phyloP scores from a whole-genome alignment of 1,139 yeast species.

The Spathaspora sp. region DNA sequence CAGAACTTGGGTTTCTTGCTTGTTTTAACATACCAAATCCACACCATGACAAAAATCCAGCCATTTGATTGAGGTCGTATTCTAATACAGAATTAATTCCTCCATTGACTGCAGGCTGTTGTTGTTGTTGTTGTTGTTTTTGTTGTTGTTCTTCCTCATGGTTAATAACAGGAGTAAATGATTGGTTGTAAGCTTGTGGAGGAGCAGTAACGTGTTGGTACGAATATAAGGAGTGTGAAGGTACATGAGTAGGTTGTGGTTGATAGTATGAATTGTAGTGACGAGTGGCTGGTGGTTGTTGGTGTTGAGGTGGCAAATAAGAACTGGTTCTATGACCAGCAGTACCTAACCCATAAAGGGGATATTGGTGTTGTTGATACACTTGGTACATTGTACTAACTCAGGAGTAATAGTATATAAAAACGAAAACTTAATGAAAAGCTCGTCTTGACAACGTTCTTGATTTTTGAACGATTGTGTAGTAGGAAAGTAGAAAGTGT shows the following conservation, averaged over 20 bases:
- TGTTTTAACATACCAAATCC: conserved; percentile 60
- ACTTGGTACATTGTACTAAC: conserved; percentile 6
- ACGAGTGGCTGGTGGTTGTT: conserved; percentile 13
- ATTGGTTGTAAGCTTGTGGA: conserved; percentile 2
- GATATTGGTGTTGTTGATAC: conserved; percentile 18
- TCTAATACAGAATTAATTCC: conserved; percentile 80
- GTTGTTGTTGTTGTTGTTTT: conserved; percentile 13
- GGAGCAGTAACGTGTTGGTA: conserved; percentile 11
- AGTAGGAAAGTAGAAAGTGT: neutral
- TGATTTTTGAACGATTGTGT: neutral
- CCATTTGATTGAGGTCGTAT: conserved; percentile 75
- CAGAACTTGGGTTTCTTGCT: conserved; percentile 47
- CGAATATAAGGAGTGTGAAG: conserved; percentile 4
- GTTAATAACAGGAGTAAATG: conserved; percentile 6
- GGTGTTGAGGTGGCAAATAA: conserved; percentile 17
- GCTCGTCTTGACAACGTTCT: conserved; percentile 25
- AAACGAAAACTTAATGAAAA: conserved; percentile 44
- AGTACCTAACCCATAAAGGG: conserved; percentile 33
- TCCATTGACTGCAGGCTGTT: conserved; percentile 46
- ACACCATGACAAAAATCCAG: conserved; percentile 69
- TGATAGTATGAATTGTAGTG: conserved; percentile 4
- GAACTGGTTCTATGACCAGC: conserved; percentile 40
- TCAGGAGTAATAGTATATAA: conserved; percentile 5
- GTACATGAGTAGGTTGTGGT: conserved; percentile 4
- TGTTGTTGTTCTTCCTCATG: conserved; percentile 13